Percentiles rank a stretch among this genome's conserved stretches.
Conservation (phyloP, 164 flowering plant genomes). For the Cinnamomum micranthum region DNA sequence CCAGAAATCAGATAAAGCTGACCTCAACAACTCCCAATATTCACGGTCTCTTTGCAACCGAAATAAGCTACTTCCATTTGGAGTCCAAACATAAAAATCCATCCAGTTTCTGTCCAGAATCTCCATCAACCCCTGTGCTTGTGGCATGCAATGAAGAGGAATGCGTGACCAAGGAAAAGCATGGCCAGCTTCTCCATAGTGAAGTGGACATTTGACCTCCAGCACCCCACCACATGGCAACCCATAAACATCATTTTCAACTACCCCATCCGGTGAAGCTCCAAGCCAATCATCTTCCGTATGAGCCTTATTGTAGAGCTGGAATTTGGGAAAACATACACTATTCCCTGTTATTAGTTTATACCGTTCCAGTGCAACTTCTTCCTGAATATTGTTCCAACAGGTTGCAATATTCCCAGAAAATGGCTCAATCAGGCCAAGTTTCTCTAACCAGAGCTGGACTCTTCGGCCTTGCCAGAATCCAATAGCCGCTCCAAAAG, state of each 20-base stretch:
- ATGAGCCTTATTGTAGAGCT: slow-evolving; percentile 30
- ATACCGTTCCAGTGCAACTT: slow-evolving; percentile 59
- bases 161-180: slow-evolving; percentile 51
- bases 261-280: slow-evolving; percentile 66
- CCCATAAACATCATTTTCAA: slow-evolving; percentile 29
- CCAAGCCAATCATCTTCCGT: slow-evolving; percentile 52
- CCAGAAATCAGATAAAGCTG: slow-evolving; percentile 66
- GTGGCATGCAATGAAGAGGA: slow-evolving; percentile 58
- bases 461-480: slow-evolving; percentile 52
- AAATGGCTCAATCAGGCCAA: slow-evolving; percentile 53
- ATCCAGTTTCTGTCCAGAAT: slow-evolving; percentile 67
- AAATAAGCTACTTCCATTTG: slow-evolving; percentile 60
- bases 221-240: slow-evolving; percentile 49
- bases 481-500: slow-evolving; percentile 60
- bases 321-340: slow-evolving; percentile 42
- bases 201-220: slow-evolving; percentile 64
- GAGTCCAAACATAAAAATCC: slow-evolving; percentile 72
- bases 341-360: slow-evolving; percentile 49
- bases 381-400: slow-evolving; percentile 60
- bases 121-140: slow-evolving; percentile 76
- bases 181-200: slow-evolving; percentile 36
- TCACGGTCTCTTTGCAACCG: slow-evolving; percentile 40
- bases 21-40: slow-evolving; percentile 47
- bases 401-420: slow-evolving; percentile 47
- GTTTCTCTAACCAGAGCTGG: slow-evolving; percentile 66